Evolutionary conservation across 352 stramenopile species (phyloP), one percentile per base, ranked within the genome.

Genomic region (Globisporangium solare): DNA sequence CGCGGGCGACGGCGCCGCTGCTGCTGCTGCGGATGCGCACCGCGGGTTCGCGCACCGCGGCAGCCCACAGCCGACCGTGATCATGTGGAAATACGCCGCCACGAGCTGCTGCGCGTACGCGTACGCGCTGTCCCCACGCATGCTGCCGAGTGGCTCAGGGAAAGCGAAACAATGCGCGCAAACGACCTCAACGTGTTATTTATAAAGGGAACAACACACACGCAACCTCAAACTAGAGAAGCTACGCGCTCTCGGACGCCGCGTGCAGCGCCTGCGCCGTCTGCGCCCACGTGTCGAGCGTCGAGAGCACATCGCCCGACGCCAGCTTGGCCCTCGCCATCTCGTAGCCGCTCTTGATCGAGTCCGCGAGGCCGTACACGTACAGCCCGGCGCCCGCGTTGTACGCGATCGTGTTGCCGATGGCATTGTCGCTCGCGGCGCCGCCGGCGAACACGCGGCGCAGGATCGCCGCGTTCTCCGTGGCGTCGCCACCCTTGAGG

Each of bases 341-440:
- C 60, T 89, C 72, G 58, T 96, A 95, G 22, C 89, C 88, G 42
- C 67, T 79, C 68, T 96, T 92, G 52, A 97, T 89, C 27, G 76
- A 96, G 57, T 87, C 70, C 0, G 78, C 79, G n/a, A 94, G 54
- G 1, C 96, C 97, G 73, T 98, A 99, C 5, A 99, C 95, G 68
- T 99, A 99, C 57, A 98, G 86, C 14, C 95, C 97, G 1, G 98
- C 88, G 41, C 95, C 97, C 24, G 97, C 96, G 73, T 99, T 99
- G 63, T 99, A 96, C 2, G 97, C 94, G 63, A 99, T 97, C 32
- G 97, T 95, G 85, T 99, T 90, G 47, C 96, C 88, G 51, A 99
- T 92, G n/a, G 96, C 89, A 64, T 97, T 92, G 24, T 94, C 95
- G 56, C 75, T 82, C 35, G 95, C 79, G 6, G 79, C 80, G n/a